Percentiles rank a stretch among this genome's conserved stretches.
Conservation (phyloP, 2,329 filamentous ascomycete genomes). For the Sarocladiaceae sp. region DNA sequence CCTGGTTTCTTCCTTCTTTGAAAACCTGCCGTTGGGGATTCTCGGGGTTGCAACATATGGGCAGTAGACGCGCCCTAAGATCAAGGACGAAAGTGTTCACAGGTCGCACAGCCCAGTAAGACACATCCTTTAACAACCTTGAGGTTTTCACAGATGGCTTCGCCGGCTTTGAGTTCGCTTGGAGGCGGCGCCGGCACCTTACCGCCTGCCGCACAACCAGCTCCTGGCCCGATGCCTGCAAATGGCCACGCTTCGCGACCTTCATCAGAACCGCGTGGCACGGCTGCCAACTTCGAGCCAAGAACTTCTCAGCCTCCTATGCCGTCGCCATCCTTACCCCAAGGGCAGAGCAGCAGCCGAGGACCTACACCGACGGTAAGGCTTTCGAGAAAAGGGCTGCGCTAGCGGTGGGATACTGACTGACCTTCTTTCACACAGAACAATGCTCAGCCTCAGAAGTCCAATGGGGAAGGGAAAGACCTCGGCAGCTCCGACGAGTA, state of each 20-base stretch:
- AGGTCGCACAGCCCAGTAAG: too few species aligned
- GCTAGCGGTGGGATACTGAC: not conserved
- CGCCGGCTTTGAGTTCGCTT: not conserved
- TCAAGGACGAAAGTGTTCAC: too few species aligned
- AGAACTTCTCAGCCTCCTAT: not conserved
- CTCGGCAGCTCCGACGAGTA: slow-evolving; percentile 13
- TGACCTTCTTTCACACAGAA: not conserved
- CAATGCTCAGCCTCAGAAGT: not conserved
- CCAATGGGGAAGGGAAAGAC: not conserved
- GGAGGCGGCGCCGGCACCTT: not conserved
- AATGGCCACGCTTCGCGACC: not conserved
- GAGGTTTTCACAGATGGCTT: slow-evolving; percentile 2
- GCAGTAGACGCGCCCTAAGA: too few species aligned
- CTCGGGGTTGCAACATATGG: too few species aligned
- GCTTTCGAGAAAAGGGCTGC: not conserved
- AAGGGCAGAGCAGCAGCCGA: not conserved
- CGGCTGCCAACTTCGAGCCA: not conserved
- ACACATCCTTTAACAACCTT: too few species aligned
- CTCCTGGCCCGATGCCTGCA: not conserved
- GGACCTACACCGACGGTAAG: not conserved
- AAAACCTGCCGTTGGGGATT: too few species aligned
- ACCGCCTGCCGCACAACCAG: not conserved
- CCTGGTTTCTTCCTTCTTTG: too few species aligned
- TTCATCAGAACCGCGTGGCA: not conserved
- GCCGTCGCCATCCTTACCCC: not conserved